Evolutionary conservation across 805 yeast species (phyloP), one percentile per base, ranked within the genome.

Genomic region (Lipomyces mesembrius): DNA sequence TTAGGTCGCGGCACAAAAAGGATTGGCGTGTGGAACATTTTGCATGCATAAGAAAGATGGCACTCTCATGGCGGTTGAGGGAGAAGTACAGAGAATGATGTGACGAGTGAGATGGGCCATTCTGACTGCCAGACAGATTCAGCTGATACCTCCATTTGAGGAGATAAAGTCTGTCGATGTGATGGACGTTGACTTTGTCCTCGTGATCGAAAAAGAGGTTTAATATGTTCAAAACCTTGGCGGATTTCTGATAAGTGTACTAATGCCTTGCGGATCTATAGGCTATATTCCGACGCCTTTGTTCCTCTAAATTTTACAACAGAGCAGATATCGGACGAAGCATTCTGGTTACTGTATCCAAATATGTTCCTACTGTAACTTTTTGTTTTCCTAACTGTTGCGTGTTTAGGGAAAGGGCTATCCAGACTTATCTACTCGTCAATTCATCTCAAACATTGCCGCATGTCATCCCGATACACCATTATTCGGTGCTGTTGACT

Each of bases 341-440:
- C 12, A 67, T 83, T 11, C 46, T 85, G 0, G 71, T 87, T 3
- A 87, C 91, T 0, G 74, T 74, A 55, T 22, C 63, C 12, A n/a
- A 52, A 43, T 63, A 27, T 27, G 12, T 27, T 11, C 25, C 6
- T 53, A 27, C 2, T 49, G 27, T 34, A 22, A 53, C 20, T 43
- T 34, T 9, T 39, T 37, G n/a, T 37, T 29, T 2, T 25, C 52
- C 9, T 35, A 55, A 20, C 51, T 49, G 22, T 20, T 32, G 17
- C 17, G 8, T 20, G 9, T 62, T 37, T 46, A 74, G 75, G 91
- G 90, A 0, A 85, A 84, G 73, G 92, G 92, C 3, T 87, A 80
- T 71, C 91, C 92, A 0, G 92, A 88, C 74, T 72, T 79, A 12
- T 75, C 83, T 5, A 87, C 91, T 0, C 78, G 81, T 59, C 69